Percentiles rank a stretch among this genome's conserved stretches.
Conservation (phyloP, 108 stramenopile species). For the Nitzschia palea region DNA sequence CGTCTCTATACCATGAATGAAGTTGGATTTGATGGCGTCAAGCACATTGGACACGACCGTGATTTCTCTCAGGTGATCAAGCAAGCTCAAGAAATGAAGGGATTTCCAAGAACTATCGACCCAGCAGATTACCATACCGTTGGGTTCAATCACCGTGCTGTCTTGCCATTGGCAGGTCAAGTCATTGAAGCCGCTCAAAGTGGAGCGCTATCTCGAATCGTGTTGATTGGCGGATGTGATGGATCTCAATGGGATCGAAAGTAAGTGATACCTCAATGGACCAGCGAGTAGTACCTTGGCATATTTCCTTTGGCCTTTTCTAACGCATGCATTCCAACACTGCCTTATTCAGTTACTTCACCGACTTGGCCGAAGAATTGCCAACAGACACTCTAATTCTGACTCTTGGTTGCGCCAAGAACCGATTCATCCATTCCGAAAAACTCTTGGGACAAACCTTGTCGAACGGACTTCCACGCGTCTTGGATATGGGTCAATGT, state of each 20-base stretch:
- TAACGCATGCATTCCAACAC: no score
- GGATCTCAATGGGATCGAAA: constrained; percentile 74
- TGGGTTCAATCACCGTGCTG: constrained; percentile 83
- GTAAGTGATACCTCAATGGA: not conserved
- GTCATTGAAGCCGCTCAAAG: constrained; percentile 68
- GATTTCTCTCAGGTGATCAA: constrained; percentile 77
- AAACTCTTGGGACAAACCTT: constrained; percentile 53
- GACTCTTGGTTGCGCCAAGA: constrained; percentile 87
- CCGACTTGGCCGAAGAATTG: constrained; percentile 68
- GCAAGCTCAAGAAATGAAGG: constrained; percentile 60
- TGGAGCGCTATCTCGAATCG: constrained; percentile 66
- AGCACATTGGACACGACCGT: constrained; percentile 58
- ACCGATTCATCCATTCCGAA: constrained; percentile 58
- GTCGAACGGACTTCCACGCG: constrained; percentile 72
- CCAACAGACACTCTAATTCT: constrained; percentile 72
- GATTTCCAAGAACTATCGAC: constrained; percentile 61
- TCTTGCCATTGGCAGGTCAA: constrained; percentile 69
- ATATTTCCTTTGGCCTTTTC: no score
- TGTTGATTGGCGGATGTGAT: constrained; percentile 88
- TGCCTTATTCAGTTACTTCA: constrained; percentile 56
- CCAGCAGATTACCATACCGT: constrained; percentile 62
- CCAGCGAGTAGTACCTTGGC: no score
- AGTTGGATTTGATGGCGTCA: constrained; percentile 69
- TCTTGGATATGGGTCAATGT: constrained; percentile 89
- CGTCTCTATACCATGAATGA: constrained; percentile 77